Base-by-base conservation (phyloP, 73 alveolate genomes). In the Paramecium sexaurelia region DNA sequence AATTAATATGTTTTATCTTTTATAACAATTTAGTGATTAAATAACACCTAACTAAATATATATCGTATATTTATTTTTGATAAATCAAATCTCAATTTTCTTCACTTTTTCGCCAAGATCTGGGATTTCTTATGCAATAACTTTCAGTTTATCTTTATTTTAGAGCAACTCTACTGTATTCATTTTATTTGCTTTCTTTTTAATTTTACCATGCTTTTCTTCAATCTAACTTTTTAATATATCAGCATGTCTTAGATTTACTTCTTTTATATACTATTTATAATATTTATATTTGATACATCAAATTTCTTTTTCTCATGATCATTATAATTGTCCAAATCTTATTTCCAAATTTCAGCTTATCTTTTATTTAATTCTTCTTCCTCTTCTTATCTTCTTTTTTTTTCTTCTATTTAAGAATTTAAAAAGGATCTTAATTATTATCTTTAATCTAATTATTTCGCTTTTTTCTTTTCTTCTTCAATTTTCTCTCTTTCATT, bases 291-390 rank as follows among this genome's bases (percentile, higher is more conserved):
- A 1, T n/a, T 51, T 3, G 0, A 51, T 78, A 78, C 90, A 40
- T 78, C 90, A 78, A 78, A 68, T 68, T 88, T 88, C 13, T 55
- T 88, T 27, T 88, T 68, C 29, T 88, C 94, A 43, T 88, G 94
- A 43, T 88, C 94, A 68, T 68, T 88, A 45, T 41, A 88, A 71
- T 88, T 88, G 32, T 88, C 83, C 66, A 75, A 68, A 88, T 88
- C 94, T 41, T 88, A 47, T 32, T 75, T 82, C 94, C 94, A 88
- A n/a, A 88, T 88, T 69, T 88, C 94, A 22, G 94, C 94, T 69
- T 88, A 88, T 82, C 75, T 88, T 26, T 88, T 88, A 88, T 88
- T 88, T 17, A 88, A 36, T 39, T 67, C 84, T 37, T 88, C 94
- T 19, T 88, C 94, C 39, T 88, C 84, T 22, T 61, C 78, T 47